A percentile compares a stretch with the other conserved stretches of the same genome.
Conservation (phyloP, 371 early-diverging fungal genomes). For the Apophysomyces trapeziformis region DNA sequence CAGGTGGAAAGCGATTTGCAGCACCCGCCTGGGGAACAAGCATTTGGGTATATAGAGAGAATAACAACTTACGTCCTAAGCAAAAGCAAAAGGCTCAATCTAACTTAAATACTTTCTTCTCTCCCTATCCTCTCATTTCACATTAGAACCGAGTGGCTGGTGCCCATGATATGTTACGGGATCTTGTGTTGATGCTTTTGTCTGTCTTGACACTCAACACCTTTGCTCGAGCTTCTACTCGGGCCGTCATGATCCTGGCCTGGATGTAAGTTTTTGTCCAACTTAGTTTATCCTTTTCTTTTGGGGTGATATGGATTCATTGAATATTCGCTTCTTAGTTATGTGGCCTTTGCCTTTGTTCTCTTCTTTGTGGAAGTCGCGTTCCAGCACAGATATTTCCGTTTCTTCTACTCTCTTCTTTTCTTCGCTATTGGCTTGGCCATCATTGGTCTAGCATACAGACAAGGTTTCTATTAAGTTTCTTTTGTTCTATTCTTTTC, state of each 20-base stretch:
- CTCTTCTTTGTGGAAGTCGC: constrained; percentile 33
- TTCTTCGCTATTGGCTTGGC: constrained; percentile 41
- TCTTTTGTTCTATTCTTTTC: too few species aligned
- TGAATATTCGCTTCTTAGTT: constrained; percentile 15
- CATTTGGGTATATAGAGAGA: constrained; percentile 16
- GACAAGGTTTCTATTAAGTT: constrained; percentile 28
- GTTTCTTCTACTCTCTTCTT: constrained; percentile 33
- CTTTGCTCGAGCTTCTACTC: constrained; percentile 39
- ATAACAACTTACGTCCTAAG: not conserved
- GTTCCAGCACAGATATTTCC: constrained; percentile 37
- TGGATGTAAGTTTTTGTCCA: constrained; percentile 34
- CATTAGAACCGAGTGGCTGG: constrained; percentile 36
- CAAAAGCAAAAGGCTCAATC: not conserved
- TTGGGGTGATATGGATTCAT: too few species aligned
- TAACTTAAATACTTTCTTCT: too few species aligned
- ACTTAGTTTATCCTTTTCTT: not conserved
- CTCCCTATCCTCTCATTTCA: not conserved
- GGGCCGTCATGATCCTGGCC: constrained; percentile 41
- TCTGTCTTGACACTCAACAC: constrained; percentile 39
- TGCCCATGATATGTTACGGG: constrained; percentile 41
- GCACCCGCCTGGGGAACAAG: constrained; percentile 35
- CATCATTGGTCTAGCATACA: constrained; percentile 40
- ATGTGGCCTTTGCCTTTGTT: constrained; percentile 43
- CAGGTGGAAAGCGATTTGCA: constrained; percentile 8
- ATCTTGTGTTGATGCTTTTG: constrained; percentile 41